Evolutionary conservation across 192 early-diverging fungal genomes (phyloP), one percentile per base, ranked within the genome.

Genomic region (Rhizoclosmatium sp.): DNA sequence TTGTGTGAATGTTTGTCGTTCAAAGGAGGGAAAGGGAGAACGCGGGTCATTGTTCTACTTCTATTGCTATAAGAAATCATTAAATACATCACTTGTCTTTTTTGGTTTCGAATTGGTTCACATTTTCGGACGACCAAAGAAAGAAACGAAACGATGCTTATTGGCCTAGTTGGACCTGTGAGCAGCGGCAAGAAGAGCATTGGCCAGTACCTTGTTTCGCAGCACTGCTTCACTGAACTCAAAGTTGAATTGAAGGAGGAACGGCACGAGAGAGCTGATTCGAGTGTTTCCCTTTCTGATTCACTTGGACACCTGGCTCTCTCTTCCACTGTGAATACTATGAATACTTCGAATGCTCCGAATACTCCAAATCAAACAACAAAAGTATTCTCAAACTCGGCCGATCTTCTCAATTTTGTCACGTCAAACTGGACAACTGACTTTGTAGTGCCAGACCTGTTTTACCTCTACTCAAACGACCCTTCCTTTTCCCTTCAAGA

Each of bases 401-500:
- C 90, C n/a, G 87, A 87, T 4, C 82, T 95, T 65, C 82, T 92
- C 58, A 65, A 83, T 14, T 89, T 89, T 80, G 94, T 93, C 21
- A 97, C 94, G 0, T 86, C 86, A 14, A 86, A 91, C 72, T 98
- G 96, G 96, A 78, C 80, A 47, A 76, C 85, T 2, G 81, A 94
- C 47, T 59, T 45, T 51, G 59, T 68, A 21, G 66, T 60, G 39
- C 10, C 45, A n/a, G 72, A 12, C 16, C 16, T 58, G 82, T 95
- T 89, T 83, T 92, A 95, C 2, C 91, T 93, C 9, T 90, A 88
- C 67, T 86, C 92, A 54, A 80, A 95, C 49, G 82, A 86, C 12
- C 83, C 69, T 48, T 76, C 85, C 14, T 70, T 85, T 12, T 89
- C 90, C n/a, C 82, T 94, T 60, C 84, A 89, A 59, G 62, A 87